Conservation (phyloP, 1,284 basidiomycete species). For the Golubevia sp. region DNA sequence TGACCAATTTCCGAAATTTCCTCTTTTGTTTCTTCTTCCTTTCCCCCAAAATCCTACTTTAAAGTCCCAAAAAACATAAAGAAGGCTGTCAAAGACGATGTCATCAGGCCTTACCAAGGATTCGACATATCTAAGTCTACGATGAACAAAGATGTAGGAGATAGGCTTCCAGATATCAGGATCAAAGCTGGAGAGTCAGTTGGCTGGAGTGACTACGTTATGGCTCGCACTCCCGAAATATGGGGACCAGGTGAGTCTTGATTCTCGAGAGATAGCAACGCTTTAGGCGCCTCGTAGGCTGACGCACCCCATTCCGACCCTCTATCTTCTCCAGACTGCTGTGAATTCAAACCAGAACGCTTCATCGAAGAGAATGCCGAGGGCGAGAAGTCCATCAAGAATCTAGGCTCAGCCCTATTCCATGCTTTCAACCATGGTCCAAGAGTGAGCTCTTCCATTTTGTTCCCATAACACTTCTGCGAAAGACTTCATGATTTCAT, state of each 20-base stretch:
- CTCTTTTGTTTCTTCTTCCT: neutral
- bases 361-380: constrained; percentile 31
- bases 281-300: too few relatives aligned
- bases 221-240: constrained; percentile 45
- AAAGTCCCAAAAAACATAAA: constrained; percentile 44
- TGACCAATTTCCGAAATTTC: neutral
- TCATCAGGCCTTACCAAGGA: constrained; percentile 32
- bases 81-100: constrained; percentile 29
- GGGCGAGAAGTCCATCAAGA: constrained; percentile 24
- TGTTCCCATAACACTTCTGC: too few relatives aligned
- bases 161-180: constrained; percentile 24
- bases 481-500: too few relatives aligned
- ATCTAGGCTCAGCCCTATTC: constrained; percentile 28
- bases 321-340: constrained; percentile 18
- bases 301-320: too few relatives aligned
- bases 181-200: constrained; percentile 31
- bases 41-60: too few relatives aligned
- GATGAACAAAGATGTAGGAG: constrained; percentile 20
- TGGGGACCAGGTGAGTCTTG: constrained; percentile 18
- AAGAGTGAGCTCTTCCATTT: too few relatives aligned
- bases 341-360: constrained; percentile 42
- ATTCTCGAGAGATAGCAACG: too few relatives aligned
- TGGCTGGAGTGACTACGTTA: constrained; percentile 35
- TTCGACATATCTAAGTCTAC: neutral
- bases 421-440: constrained; percentile 49